Base-by-base conservation (phyloP, 2,329 filamentous ascomycete genomes). In the Colletotrichum sp. region DNA sequence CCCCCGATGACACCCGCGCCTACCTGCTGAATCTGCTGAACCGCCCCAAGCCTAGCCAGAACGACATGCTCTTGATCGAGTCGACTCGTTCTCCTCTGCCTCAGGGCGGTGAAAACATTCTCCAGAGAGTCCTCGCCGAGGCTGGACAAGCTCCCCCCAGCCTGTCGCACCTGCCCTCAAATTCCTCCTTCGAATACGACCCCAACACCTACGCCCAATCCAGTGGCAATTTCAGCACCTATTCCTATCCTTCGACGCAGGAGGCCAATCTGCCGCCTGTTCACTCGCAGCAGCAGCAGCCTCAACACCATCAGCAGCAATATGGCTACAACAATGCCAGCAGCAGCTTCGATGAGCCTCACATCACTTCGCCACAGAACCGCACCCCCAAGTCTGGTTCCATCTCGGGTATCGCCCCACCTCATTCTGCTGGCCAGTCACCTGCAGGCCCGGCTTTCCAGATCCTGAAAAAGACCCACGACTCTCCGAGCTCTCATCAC, bases 21-120 rank as follows among this genome's bases (percentile, higher is more conserved):
- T 94, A 97, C 81, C 89, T 99, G 64, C 91, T 98, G 77, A 94
- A 95, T 80, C 89, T 98, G 74, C 90, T 99, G 78, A 97, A 96
- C 81, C 93, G 94, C 65, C 93, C 94, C 68, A 96, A 93, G 85
- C 91, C 92, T 15, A 88, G 89, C 73, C 91, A 93, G 83, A 88
- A 86, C 64, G 90, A 92, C 62, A 85, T 86, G 77, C 81, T 84
- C 8, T 79, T 85, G 76, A 81, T 83, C 68, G 88, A 89, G 76
- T 80, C 84, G 15, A 83, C 86, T 26, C 86, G 87, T 70, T 84
- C 86, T 30, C 75, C 69, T 52, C 56, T 76, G 30, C 75, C 77
- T 18, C 74, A 78, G 32, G 77, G 76, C 30, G 75, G 76, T 43
- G 75, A 79, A 52, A 76, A 75, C 75, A 67, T 78, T 71, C 72